Conservation (phyloP, 306 rosid genomes). For the Cucurbita ficifolia region DNA sequence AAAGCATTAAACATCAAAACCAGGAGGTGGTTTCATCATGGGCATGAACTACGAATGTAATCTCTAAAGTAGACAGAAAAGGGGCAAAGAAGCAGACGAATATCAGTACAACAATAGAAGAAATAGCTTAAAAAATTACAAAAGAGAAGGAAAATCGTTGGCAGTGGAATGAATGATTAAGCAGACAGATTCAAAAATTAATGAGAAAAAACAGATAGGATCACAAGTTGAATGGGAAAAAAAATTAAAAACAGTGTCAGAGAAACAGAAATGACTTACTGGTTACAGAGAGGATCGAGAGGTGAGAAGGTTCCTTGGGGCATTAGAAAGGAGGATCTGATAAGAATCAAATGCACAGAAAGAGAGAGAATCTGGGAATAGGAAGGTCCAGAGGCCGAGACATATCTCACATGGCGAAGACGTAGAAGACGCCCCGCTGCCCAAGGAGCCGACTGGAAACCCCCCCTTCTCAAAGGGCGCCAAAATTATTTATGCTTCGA, state of each 20-base stretch:
- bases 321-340: constrained; percentile 9
- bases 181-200: constrained; percentile 24
- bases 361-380: constrained; percentile 7
- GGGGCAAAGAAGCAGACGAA: neutral
- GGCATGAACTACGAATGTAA: neutral
- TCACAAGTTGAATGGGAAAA: constrained; percentile 5
- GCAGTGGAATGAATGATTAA: constrained; percentile 20
- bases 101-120: neutral
- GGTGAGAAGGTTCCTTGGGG: constrained; percentile 25
- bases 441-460: constrained; percentile 2
- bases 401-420: constrained; percentile 63
- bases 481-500: neutral
- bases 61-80: neutral
- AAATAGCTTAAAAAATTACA: neutral
- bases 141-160: constrained; percentile 4
- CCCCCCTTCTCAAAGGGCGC: neutral
- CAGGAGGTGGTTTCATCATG: constrained; percentile 3
- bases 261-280: constrained; percentile 16
- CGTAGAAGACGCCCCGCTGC: constrained; percentile 43
- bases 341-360: neutral
- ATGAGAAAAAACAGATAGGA: neutral
- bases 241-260: constrained; percentile 3
- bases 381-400: constrained; percentile 60
- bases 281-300: constrained; percentile 38
- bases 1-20: constrained; percentile 4